phyloP scores from a whole-genome alignment of 495 filamentous ascomycete genomes.

The Achaetomiella virescens region DNA sequence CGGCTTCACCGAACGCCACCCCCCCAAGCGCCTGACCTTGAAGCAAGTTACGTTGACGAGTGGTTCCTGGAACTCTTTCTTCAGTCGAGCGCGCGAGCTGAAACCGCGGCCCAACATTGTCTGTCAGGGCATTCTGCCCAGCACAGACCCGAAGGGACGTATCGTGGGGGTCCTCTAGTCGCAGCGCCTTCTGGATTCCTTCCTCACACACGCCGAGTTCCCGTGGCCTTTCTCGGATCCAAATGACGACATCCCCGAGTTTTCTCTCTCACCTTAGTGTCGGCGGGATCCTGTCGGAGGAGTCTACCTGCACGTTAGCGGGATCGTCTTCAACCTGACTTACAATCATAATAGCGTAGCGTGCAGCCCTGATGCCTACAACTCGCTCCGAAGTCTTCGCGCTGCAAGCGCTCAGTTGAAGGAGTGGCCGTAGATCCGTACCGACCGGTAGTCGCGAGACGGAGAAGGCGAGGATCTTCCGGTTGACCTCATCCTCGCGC shows the following conservation, averaged over 20 bases:
- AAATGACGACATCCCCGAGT: neutral
- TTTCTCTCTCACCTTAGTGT: slow-evolving; percentile 1
- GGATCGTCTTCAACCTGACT: neutral
- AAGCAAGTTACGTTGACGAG: neutral
- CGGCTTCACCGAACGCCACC: neutral
- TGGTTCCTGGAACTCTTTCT: neutral
- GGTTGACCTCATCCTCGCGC: too few relatives aligned
- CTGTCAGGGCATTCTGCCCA: neutral
- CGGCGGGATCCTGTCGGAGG: neutral
- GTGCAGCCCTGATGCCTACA: too few relatives aligned
- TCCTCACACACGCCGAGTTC: neutral
- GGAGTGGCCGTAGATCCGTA: too few relatives aligned
- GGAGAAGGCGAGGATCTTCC: too few relatives aligned
- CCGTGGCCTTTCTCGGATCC: neutral
- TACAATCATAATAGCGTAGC: too few relatives aligned
- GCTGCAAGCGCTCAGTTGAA: too few relatives aligned
- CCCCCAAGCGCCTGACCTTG: neutral
- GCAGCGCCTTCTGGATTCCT: neutral
- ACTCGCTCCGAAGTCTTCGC: too few relatives aligned
- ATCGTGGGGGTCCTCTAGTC: neutral
- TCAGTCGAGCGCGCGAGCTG: neutral
- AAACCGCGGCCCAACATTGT: neutral
- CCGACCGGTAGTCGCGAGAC: too few relatives aligned
- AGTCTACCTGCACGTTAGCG: neutral
- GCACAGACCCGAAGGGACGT: neutral